A percentile compares a stretch with the other conserved stretches of the same genome.
phyloP scores from a whole-genome alignment of 2,329 filamentous ascomycete genomes.

The Periconia digitata region DNA sequence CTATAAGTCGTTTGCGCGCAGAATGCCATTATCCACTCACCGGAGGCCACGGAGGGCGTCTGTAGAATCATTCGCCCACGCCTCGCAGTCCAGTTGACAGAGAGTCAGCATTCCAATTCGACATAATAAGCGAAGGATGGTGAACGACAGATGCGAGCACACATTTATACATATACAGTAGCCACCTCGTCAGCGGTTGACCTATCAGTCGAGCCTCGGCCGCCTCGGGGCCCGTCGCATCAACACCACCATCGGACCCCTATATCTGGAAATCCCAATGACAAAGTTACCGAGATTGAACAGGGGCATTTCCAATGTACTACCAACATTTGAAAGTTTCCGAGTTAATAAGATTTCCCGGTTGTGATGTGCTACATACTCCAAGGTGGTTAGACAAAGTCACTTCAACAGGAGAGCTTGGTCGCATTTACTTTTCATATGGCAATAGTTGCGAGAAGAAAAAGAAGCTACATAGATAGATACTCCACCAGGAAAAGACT shows the following conservation, averaged over 20 bases:
- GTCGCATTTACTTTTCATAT: not conserved
- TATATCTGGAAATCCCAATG: not conserved
- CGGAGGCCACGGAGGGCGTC: slow-evolving; percentile 5
- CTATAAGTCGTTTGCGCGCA: not conserved
- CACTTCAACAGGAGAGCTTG: no score
- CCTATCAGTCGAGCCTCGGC: not conserved
- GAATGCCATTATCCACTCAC: not conserved
- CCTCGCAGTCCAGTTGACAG: not conserved
- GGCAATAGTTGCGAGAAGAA: not conserved
- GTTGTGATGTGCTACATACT: no score
- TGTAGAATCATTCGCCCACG: slow-evolving; percentile 2
- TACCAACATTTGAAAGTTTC: no score
- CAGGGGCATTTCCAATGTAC: no score
- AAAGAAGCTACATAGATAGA: not conserved
- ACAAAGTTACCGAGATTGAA: no score
- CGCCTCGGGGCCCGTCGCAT: not conserved
- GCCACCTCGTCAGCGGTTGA: not conserved
- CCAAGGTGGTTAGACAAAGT: no score
- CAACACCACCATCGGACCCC: not conserved
- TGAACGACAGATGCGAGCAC: not conserved
- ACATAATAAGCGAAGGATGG: not conserved
- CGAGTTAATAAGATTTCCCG: no score
- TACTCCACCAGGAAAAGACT: not conserved
- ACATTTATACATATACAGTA: not conserved
- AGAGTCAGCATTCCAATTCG: not conserved